Evolutionary conservation across 1,284 basidiomycete species (phyloP).

Genomic region (Anthracocystis setariae): DNA sequence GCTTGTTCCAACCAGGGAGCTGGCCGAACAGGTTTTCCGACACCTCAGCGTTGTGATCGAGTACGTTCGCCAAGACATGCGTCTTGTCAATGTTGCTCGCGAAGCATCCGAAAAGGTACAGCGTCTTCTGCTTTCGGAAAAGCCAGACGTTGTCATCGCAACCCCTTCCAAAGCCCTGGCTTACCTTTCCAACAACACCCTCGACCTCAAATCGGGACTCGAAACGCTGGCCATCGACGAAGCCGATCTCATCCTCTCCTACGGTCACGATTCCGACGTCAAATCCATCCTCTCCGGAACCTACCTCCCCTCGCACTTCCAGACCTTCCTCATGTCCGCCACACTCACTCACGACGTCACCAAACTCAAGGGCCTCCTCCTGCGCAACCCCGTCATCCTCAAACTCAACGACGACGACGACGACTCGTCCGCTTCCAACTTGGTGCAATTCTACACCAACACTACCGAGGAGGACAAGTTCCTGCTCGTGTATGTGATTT

Average conservation of each 20-base stretch:
- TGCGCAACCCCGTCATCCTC: conserved; percentile 82
- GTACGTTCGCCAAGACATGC: conserved; percentile 76
- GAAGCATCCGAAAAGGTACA: conserved; percentile 76
- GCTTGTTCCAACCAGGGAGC: conserved; percentile 91
- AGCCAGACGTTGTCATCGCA: conserved; percentile 89
- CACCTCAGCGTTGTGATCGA: conserved; percentile 80
- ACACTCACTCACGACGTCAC: conserved; percentile 97
- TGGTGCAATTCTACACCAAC: conserved; percentile 62
- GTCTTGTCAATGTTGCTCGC: conserved; percentile 80
- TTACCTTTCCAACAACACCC: conserved; percentile 78
- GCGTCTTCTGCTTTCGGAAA: conserved; percentile 84
- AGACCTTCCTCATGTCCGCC: conserved; percentile 96
- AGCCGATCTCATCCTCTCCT: conserved; percentile 95
- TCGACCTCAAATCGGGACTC: conserved; percentile 70
- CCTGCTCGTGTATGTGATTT: conserved; percentile 89
- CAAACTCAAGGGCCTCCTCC: conserved; percentile 83
- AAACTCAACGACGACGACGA: conserved; percentile 47
- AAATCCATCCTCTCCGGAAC: conserved; percentile 80
- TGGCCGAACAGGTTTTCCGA: conserved; percentile 86
- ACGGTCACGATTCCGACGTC: conserved; percentile 92
- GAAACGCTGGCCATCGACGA: conserved; percentile 96
- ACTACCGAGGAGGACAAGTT: conserved; percentile 92
- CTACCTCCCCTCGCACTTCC: conserved; percentile 83
- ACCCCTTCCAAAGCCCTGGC: conserved; percentile 87
- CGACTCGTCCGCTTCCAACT: conserved; percentile 35